phyloP scores from a whole-genome alignment of 257 asterid genomes.

The Schizonepeta tenuifolia region DNA sequence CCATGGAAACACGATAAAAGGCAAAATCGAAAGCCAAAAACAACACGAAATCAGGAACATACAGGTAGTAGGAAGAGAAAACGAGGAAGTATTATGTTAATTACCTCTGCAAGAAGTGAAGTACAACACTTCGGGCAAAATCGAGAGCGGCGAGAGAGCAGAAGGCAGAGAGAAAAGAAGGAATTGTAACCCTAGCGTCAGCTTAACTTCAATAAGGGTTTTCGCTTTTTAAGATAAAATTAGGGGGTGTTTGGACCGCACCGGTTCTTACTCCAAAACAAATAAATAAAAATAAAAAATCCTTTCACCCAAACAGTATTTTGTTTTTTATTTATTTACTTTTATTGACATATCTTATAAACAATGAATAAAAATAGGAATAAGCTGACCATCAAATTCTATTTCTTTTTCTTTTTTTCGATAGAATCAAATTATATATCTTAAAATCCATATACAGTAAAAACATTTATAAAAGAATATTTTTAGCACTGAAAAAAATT shows the following conservation, averaged over 20 bases:
- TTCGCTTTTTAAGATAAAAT: neutral
- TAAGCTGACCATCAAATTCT: too few relatives aligned
- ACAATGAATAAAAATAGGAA: too few relatives aligned
- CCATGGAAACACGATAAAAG: neutral
- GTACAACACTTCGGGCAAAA: slow-evolving; percentile 16
- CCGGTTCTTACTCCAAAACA: neutral
- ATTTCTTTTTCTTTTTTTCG: too few relatives aligned
- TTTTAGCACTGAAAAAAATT: too few relatives aligned
- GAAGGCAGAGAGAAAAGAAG: slow-evolving; percentile 14
- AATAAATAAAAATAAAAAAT: too few relatives aligned
- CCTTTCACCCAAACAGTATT: neutral
- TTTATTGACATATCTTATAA: too few relatives aligned
- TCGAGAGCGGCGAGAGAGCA: slow-evolving; percentile 12
- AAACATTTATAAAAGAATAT: too few relatives aligned
- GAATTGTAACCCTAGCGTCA: slow-evolving; percentile 22
- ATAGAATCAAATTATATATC: too few relatives aligned
- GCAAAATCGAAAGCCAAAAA: slow-evolving; percentile 10
- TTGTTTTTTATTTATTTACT: too few relatives aligned
- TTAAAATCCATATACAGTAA: too few relatives aligned
- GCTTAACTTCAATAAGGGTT: neutral
- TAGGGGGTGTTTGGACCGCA: neutral
- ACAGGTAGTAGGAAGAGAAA: neutral
- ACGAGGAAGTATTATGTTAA: neutral
- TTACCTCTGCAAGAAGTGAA: slow-evolving; percentile 41
- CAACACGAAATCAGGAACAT: neutral